These are phyloP conservation scores for Thielaviopsis musarum DNA, from an alignment of 2,329 filamentous ascomycete genomes.

Conservation along the genomic window DNA sequence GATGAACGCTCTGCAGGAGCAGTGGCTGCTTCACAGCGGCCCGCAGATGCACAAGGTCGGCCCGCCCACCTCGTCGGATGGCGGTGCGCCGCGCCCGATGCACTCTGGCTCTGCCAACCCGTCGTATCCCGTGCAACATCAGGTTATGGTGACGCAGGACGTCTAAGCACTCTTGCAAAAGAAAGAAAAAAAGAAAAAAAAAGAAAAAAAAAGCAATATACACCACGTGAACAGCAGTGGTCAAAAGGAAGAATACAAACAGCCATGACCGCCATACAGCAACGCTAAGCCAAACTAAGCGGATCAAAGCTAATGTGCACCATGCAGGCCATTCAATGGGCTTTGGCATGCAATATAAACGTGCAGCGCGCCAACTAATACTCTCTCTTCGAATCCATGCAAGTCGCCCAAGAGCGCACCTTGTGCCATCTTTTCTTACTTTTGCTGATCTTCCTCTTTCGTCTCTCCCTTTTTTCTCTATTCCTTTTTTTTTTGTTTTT, in stretches of 20 bases:
- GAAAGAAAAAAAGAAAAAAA: not conserved
- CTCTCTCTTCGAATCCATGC: not conserved
- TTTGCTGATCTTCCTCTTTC: not conserved
- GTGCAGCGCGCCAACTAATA: not conserved
- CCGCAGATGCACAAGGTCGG: slow-evolving; percentile 6
- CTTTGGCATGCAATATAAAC: not conserved
- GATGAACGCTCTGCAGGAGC: slow-evolving; percentile 8
- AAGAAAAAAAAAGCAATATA: not conserved
- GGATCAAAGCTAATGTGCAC: not conserved
- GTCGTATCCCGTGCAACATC: not conserved
- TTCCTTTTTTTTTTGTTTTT: not conserved
- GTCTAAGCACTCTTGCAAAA: slow-evolving; percentile 5
- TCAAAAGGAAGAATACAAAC: not conserved
- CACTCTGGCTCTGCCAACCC: not conserved
- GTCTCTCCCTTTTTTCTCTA: not conserved
- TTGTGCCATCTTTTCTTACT: not conserved
- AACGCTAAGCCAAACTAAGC: not conserved
- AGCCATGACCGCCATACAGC: not conserved
- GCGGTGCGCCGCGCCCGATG: slow-evolving; percentile 3
- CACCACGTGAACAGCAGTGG: not conserved
- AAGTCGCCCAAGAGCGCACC: not conserved
- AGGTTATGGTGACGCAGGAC: slow-evolving; percentile 2
- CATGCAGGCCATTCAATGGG: not conserved
- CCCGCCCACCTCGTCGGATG: slow-evolving; percentile 9
- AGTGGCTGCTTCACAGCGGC: slow-evolving; percentile 3